Conservation (phyloP, 2,329 filamentous ascomycete genomes). For the Orbilia oligospora region DNA sequence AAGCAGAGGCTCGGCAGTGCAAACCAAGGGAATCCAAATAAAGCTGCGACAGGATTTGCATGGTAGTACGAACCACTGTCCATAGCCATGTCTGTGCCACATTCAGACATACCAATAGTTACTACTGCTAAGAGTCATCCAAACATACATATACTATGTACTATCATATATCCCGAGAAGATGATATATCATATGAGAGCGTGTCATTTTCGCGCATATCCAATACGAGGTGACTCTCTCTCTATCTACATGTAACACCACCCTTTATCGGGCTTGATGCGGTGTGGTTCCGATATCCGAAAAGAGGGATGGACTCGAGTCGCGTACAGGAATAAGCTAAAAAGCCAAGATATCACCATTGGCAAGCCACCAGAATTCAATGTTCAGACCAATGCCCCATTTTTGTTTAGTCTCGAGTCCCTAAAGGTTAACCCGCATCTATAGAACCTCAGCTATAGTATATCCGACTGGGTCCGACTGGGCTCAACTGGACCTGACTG, state of each 20-base stretch:
- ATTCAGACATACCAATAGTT: background rate
- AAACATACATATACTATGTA: too few relatives aligned
- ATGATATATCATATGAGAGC: background rate
- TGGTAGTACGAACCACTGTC: background rate
- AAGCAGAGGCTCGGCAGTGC: conserved; percentile 1
- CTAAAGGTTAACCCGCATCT: too few relatives aligned
- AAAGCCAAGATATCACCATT: background rate
- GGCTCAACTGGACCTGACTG: too few relatives aligned
- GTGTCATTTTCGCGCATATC: background rate
- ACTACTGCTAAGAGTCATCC: too few relatives aligned
- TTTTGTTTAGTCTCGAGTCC: too few relatives aligned
- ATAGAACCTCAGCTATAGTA: background rate
- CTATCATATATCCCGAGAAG: background rate
- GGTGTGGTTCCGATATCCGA: background rate
- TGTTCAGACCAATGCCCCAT: background rate
- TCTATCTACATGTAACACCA: too few relatives aligned
- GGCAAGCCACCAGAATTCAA: background rate
- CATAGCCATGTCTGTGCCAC: conserved; percentile 7
- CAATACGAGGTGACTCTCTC: background rate
- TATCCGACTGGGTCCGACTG: background rate
- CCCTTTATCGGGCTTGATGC: too few relatives aligned
- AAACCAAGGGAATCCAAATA: background rate
- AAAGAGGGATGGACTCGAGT: too few relatives aligned
- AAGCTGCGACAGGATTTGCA: background rate
- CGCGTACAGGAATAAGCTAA: background rate